Percentiles rank a stretch among this genome's conserved stretches.
phyloP scores from a whole-genome alignment of 169 alveolate genomes.

The Eimeria falciformis region DNA sequence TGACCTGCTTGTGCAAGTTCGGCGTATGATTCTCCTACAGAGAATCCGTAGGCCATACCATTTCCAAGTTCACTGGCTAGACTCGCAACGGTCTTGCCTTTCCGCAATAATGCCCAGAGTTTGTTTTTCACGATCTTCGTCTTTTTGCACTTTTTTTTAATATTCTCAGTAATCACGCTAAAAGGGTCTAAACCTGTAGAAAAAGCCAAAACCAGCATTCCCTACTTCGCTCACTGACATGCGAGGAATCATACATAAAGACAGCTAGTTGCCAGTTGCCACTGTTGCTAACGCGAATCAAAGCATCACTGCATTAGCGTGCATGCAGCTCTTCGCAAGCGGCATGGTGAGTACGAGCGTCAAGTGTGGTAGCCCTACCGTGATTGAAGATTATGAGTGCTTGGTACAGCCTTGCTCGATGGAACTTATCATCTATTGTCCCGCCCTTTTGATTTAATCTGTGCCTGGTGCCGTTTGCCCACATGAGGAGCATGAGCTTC shows the following conservation, averaged over 20 bases:
- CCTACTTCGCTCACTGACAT: no score
- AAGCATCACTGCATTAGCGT: no score
- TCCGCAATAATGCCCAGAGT: slow-evolving; percentile 20
- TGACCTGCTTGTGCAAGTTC: slow-evolving; percentile 28
- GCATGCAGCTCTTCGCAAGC: no score
- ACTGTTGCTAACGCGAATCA: no score
- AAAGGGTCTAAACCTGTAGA: slow-evolving; percentile 43
- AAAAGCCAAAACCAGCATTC: background rate
- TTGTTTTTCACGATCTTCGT: background rate
- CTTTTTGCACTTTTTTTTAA: background rate
- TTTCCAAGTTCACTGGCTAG: slow-evolving; percentile 9
- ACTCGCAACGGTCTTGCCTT: background rate
- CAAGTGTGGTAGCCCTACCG: slow-evolving; percentile 1
- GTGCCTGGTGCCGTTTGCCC: slow-evolving; percentile 55
- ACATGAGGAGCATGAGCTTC: slow-evolving; percentile 47
- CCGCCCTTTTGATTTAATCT: background rate
- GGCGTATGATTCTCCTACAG: slow-evolving; percentile 3
- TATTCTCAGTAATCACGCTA: background rate
- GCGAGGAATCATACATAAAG: no score
- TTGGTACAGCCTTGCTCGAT: slow-evolving; percentile 33
- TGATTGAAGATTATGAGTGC: slow-evolving; percentile 19
- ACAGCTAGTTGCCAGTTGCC: no score
- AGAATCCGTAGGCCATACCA: slow-evolving; percentile 36
- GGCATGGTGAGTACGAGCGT: no score
- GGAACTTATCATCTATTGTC: background rate